Base-by-base conservation (phyloP, 345 rosid genomes). In the Odontarrhena argentea region DNA sequence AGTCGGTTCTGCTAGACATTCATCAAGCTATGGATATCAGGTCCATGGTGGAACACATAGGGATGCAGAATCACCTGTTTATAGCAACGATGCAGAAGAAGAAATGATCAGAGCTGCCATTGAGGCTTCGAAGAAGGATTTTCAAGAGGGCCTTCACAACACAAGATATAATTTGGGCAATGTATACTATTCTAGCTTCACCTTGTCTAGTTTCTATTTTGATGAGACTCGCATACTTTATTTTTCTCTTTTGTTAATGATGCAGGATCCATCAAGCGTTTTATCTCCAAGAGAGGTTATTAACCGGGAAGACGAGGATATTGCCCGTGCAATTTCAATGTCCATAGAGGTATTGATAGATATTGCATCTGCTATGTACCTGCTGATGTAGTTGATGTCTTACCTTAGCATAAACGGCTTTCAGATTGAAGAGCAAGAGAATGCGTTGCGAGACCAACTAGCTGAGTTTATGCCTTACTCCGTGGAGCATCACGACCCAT, bases 41-140 rank as follows among this genome's bases (percentile, higher is more conserved):
- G 38, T 61, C 81, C 63, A 54, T 61, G 78, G 71, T 46, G 76
- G 68, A 76, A 67, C 73, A 66, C 30, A 61, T 10, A 71, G 79
- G 46, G 78, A 76, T 67, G 59, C 37, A 59, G 70, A 42, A 15
- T 38, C 74, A 14, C 70, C 73, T 66, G 42, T 59, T n/a, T 24
- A 71, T 77, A 63, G 41, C 24, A 54, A 74, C 42, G 80, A 79
- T 76, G 43, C 69, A n/a, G 97, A 89, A 70, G 87, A 86, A 41
- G 86, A 87, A 73, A 86, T 89, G 91, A 44, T 89, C 52, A 85
- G 76, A 76, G 76, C 80, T 63, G 98, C 96, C 35, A 80, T 89
- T 55, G 93, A 85, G 81, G 91, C 96, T 80, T 92, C 98, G 11
- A 82, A 73, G 73, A 75, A 57, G 55, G 93, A 84, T 70, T 81